A percentile compares a stretch with the other conserved stretches of the same genome.
Evolutionary conservation across 2,329 filamentous ascomycete genomes (phyloP).

Genomic region (Thelonectria rubi): DNA sequence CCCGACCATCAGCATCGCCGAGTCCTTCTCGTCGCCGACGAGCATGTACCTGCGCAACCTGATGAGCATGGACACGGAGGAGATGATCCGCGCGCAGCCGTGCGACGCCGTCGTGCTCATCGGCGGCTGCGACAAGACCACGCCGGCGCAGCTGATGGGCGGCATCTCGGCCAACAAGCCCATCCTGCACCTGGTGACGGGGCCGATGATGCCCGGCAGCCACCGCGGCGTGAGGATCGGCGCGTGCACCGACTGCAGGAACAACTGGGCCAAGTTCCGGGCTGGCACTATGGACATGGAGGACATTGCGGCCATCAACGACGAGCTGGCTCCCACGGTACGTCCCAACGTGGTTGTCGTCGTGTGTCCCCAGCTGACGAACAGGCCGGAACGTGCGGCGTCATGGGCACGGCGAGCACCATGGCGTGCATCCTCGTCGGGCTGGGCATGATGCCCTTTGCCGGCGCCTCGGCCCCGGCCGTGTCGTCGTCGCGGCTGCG

Average conservation of each 20-base stretch:
- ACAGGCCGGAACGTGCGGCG: constrained; percentile 80
- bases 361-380: not conserved
- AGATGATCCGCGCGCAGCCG: constrained; percentile 78
- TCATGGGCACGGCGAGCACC: constrained; percentile 92
- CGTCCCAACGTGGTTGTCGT: constrained; percentile 29
- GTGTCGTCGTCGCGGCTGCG: constrained; percentile 81
- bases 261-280: constrained; percentile 75
- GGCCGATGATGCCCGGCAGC: constrained; percentile 79
- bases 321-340: constrained; percentile 76
- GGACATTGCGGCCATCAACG: constrained; percentile 75
- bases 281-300: constrained; percentile 75
- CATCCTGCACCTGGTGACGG: constrained; percentile 73
- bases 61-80: constrained; percentile 84
- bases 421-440: constrained; percentile 87
- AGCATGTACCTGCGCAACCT: constrained; percentile 80
- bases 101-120: constrained; percentile 74
- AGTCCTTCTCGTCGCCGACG: constrained; percentile 74
- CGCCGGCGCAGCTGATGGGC: constrained; percentile 79
- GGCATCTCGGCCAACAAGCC: constrained; percentile 79
- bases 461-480: constrained; percentile 81
- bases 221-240: constrained; percentile 71
- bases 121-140: constrained; percentile 79
- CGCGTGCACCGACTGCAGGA: constrained; percentile 79
- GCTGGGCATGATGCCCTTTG: constrained; percentile 81
- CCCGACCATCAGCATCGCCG: constrained; percentile 76